phyloP scores from a whole-genome alignment of 208 protist species.

The Leishmania aethiopica region DNA sequence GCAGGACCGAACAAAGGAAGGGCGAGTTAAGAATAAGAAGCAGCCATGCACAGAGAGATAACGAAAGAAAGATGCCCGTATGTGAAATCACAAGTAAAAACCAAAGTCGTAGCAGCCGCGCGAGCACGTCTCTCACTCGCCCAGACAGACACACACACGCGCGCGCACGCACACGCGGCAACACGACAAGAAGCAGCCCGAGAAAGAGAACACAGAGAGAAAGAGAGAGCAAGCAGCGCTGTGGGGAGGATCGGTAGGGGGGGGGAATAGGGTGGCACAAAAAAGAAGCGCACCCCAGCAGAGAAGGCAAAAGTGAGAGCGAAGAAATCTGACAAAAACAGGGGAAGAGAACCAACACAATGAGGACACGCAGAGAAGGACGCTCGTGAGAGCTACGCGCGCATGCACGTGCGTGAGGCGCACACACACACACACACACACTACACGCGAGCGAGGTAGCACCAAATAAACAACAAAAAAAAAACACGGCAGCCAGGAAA shows the following conservation, averaged over 20 bases:
- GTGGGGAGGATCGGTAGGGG: no score
- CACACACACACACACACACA: no score
- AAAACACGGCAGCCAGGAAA: not conserved
- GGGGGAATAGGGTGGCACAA: not conserved
- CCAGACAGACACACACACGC: not conserved
- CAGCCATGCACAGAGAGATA: not conserved
- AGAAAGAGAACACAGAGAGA: not conserved
- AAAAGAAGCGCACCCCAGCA: not conserved
- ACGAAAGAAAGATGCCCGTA: not conserved
- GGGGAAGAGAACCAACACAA: not conserved
- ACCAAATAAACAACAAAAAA: not conserved
- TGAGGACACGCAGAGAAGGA: not conserved
- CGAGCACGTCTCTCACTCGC: not conserved
- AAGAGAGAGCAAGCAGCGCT: not conserved
- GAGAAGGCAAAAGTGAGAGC: not conserved
- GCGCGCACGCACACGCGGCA: not conserved
- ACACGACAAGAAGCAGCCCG: not conserved
- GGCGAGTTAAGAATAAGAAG: not conserved
- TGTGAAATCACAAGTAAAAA: not conserved
- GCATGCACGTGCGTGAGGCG: no score
- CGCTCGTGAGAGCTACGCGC: not conserved
- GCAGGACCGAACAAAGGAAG: not conserved
- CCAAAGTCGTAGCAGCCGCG: not conserved
- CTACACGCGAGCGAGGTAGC: no score
- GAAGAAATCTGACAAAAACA: not conserved